Evolutionary conservation across 2,329 filamentous ascomycete species (phyloP).

Genomic region (Sporothrix globosa): DNA sequence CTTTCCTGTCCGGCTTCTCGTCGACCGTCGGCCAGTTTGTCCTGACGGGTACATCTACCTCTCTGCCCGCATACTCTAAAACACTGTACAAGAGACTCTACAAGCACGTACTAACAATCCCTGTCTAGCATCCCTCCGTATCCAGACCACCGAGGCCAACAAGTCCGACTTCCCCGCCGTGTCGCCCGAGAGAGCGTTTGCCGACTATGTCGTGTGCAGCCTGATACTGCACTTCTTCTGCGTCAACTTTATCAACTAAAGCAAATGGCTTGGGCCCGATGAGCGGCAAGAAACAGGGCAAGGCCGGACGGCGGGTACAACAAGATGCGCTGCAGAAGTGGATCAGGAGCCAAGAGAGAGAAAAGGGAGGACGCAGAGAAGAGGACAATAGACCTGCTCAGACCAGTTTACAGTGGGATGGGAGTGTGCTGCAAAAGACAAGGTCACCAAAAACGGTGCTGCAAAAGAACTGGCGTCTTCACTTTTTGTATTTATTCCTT

Average conservation of each 20-base stretch:
- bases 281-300: not conserved
- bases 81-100: too few species aligned
- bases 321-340: not conserved
- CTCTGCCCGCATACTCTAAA: too few species aligned
- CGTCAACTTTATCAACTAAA: constrained; percentile 98
- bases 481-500: constrained; percentile 10
- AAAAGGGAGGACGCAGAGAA: not conserved
- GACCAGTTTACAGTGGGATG: not conserved
- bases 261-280: not conserved
- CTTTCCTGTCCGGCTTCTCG: constrained; percentile 92
- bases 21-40: constrained; percentile 98
- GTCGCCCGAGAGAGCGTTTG: constrained; percentile 88
- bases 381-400: not conserved
- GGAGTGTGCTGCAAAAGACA: not conserved
- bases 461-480: constrained; percentile 27
- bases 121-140: constrained; percentile 69
- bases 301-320: not conserved
- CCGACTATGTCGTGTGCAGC: constrained; percentile 93
- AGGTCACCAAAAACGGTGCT: not conserved
- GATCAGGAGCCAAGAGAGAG: not conserved
- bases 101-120: too few species aligned
- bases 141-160: constrained; percentile 87
- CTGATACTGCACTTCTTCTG: constrained; percentile 98
- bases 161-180: constrained; percentile 74
- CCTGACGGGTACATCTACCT: constrained; percentile 71